Evolutionary conservation across 2,329 filamentous ascomycete species (phyloP), one percentile per base, ranked within the genome.

Genomic region (Basipetospora chlamydospora): DNA sequence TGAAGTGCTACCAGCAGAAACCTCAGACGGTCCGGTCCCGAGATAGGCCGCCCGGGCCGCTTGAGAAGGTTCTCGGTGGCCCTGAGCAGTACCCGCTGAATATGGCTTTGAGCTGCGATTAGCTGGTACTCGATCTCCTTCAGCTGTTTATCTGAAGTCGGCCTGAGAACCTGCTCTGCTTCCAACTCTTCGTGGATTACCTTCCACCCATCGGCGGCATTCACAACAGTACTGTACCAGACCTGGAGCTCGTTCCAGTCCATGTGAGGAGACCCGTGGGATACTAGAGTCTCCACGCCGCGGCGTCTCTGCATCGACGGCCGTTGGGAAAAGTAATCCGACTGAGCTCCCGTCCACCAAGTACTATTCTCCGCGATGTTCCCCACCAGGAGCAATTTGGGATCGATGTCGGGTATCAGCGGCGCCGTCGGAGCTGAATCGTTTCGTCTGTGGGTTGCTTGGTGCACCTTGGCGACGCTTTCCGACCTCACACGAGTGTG

Each of bases 321-420:
- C 22, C 42, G 35, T 18, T 41, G 47, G 5, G 42, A 32, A 33
- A 44, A 35, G 18, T 35, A 16, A 35, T 60, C 54, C 25, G 63
- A 53, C 47, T 69, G 63, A 33, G 67, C 67, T 2, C 78, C 80
- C 32, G 78, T 77, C 81, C 82, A 88, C 83, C 81, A 88, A 6
- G 70, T 72, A 3, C 80, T 82, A 49, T 90, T 90, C 50, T 90
- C 83, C 1, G 77, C 80, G 44, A 87, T 66, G 47, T 87, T 73
- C 3, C 81, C 82, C 2, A 87, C 54, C 6, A 86, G 61, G 15
- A 88, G 59, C 5, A 80, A 69, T 49, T 86, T 90, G 1, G 79
- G 72, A 50, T 90, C 83, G 15, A 86, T 57, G 34, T 82, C 77
- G 25, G 67, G 67, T 3, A 75, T 54, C 18, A 59, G 58, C 29